phyloP scores from a whole-genome alignment of 441 rosid species.

The Codiaeum variegatum region DNA sequence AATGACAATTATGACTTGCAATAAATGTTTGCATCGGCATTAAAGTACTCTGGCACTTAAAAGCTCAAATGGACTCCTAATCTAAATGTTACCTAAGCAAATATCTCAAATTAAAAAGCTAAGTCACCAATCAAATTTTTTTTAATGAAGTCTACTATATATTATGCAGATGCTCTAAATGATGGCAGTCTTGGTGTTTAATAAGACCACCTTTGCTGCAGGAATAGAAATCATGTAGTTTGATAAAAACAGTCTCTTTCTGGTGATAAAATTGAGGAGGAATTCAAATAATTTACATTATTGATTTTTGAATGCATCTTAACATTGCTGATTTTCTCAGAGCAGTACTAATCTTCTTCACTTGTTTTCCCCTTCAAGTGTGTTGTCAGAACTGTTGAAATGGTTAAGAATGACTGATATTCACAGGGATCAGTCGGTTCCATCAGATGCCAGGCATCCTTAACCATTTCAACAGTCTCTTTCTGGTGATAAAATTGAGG shows the following conservation, averaged over 20 bases:
- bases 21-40: too few species aligned
- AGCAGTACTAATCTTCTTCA: not conserved
- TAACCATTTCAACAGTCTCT: constrained; percentile 69
- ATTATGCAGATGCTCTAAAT: not conserved
- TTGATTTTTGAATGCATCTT: not conserved
- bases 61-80: too few species aligned
- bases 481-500: constrained; percentile 67
- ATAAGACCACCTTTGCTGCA: not conserved
- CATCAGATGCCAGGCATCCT: constrained; percentile 53
- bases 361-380: constrained; percentile 40
- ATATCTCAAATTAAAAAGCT: too few species aligned
- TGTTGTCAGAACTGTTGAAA: constrained; percentile 68
- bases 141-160: too few species aligned
- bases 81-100: too few species aligned
- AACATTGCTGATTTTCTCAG: not conserved
- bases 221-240: not conserved
- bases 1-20: too few species aligned
- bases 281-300: not conserved
- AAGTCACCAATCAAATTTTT: too few species aligned
- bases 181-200: not conserved
- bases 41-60: too few species aligned
- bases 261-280: not conserved
- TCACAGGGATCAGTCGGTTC: constrained; percentile 39
- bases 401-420: constrained; percentile 59
- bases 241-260: not conserved